phyloP scores from a whole-genome alignment of 2,329 filamentous ascomycete species.

The Cladosporium sp. region DNA sequence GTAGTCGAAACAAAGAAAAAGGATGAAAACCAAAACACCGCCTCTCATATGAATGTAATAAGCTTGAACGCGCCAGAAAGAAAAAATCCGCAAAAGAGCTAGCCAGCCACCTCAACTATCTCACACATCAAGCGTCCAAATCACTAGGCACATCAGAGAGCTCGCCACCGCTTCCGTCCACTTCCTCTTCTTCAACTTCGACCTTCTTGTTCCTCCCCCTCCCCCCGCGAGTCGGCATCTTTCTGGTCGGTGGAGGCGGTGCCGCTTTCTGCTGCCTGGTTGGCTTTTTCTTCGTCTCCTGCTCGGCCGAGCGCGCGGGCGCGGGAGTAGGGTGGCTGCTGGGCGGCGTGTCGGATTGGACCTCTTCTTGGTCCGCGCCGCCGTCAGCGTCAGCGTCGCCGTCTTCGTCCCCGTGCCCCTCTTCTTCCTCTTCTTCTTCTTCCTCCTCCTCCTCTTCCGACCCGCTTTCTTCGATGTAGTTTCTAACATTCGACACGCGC shows the following conservation, averaged over 20 bases:
- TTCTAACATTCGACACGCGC: constrained; percentile 36
- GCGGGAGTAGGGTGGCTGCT: constrained; percentile 24
- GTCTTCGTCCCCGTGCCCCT: constrained; percentile 23
- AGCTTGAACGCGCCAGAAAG: too few species aligned
- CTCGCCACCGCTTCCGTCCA: constrained; percentile 23
- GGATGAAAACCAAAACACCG: too few species aligned
- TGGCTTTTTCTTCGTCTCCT: constrained; percentile 15
- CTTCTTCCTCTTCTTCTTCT: not conserved
- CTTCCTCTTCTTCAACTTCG: constrained; percentile 23
- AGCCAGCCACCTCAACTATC: too few species aligned
- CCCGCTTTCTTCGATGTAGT: constrained; percentile 43
- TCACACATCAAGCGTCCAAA: constrained; percentile 18
- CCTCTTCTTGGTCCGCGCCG: constrained; percentile 20
- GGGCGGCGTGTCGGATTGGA: constrained; percentile 26
- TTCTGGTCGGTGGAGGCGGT: too few species aligned
- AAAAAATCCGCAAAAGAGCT: too few species aligned
- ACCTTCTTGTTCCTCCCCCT: constrained; percentile 19
- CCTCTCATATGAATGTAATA: too few species aligned
- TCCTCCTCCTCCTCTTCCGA: constrained; percentile 39
- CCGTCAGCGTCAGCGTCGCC: constrained; percentile 15
- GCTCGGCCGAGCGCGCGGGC: not conserved
- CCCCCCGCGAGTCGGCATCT: constrained; percentile 17
- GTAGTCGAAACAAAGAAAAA: too few species aligned
- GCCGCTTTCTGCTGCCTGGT: constrained; percentile 1
- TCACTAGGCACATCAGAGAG: constrained; percentile 25